Conservation (phyloP, 2,329 filamentous ascomycete species). For the Colletotrichum tropicicola region DNA sequence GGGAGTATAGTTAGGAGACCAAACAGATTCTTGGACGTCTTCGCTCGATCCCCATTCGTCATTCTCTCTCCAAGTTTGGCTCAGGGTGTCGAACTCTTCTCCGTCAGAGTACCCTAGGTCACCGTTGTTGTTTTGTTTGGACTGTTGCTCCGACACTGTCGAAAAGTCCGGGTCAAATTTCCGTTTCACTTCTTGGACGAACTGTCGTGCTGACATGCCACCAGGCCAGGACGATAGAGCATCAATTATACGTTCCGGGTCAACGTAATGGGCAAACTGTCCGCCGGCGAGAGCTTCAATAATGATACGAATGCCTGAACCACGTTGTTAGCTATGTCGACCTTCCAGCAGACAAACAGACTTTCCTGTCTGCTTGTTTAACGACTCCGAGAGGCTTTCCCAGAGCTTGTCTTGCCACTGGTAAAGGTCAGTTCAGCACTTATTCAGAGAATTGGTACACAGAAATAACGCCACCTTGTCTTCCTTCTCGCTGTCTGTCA, state of each 20-base stretch:
- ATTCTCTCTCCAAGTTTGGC: not conserved
- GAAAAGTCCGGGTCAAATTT: not conserved
- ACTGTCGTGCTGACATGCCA: not conserved
- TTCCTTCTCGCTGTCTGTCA: not conserved
- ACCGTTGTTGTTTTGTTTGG: no score
- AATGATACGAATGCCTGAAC: conserved; percentile 37
- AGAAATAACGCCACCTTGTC: not conserved
- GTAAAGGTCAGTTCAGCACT: not conserved
- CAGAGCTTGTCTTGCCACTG: not conserved
- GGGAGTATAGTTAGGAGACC: no score
- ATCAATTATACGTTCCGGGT: not conserved
- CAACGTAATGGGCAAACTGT: not conserved
- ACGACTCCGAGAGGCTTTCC: not conserved
- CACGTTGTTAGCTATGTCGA: no score
- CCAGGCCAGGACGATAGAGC: not conserved
- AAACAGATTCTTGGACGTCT: no score
- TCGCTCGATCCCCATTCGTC: no score
- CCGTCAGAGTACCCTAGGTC: no score
- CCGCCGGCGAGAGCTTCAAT: conserved; percentile 14
- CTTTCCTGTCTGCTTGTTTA: not conserved
- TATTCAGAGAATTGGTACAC: not conserved
- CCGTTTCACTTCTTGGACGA: not conserved
- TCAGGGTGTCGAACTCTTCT: not conserved
- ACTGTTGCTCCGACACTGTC: not conserved
- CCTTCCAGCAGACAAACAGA: no score